A percentile compares a stretch with the other conserved stretches of the same genome.
These are phyloP conservation scores for Sanghuangporus baumii DNA, from an alignment of 1,284 basidiomycete genomes.

Conservation along the genomic window DNA sequence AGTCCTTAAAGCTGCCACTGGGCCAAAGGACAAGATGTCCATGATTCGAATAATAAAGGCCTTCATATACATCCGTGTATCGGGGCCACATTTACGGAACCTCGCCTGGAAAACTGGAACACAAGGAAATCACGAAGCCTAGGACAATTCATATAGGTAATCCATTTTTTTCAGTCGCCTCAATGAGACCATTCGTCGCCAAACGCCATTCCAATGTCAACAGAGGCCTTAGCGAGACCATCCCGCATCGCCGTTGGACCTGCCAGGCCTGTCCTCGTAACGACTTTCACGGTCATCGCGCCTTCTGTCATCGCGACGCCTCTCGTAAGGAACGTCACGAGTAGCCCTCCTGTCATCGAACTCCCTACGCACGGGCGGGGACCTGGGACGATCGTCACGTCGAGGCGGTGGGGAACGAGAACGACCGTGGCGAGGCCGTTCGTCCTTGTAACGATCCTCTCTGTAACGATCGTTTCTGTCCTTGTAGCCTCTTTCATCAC, in stretches of 20 bases:
- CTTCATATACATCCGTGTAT: slow-evolving; percentile 12
- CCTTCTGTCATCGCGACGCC: slow-evolving; percentile 65
- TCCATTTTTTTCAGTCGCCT: slow-evolving; percentile 15
- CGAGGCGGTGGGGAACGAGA: slow-evolving; percentile 67
- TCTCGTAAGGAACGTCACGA: slow-evolving; percentile 66
- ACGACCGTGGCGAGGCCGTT: slow-evolving; percentile 56
- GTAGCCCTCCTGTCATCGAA: slow-evolving; percentile 74
- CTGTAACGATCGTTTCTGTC: slow-evolving; percentile 33
- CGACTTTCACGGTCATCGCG: slow-evolving; percentile 76
- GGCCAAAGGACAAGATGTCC: slow-evolving; percentile 12
- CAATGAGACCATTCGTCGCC: slow-evolving; percentile 8
- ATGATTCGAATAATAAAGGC: slow-evolving; percentile 15
- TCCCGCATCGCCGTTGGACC: slow-evolving; percentile 68
- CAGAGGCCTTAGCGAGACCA: slow-evolving; percentile 37
- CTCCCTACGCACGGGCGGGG: slow-evolving; percentile 68
- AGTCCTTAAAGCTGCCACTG: slow-evolving; percentile 5
- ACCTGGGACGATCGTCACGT: slow-evolving; percentile 63
- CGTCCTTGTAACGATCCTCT: slow-evolving; percentile 44
- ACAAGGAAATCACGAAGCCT: slow-evolving; percentile 17
- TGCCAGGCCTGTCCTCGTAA: slow-evolving; percentile 63
- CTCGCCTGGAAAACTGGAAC: slow-evolving; percentile 8
- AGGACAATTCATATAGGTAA: slow-evolving; percentile 18
- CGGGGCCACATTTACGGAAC: slow-evolving; percentile 15
- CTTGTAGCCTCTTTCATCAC: slow-evolving; percentile 48
- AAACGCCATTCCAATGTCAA: slow-evolving; percentile 4